Base-by-base conservation (phyloP, 192 early-diverging fungal genomes). In the Rhizophagus sp. region DNA sequence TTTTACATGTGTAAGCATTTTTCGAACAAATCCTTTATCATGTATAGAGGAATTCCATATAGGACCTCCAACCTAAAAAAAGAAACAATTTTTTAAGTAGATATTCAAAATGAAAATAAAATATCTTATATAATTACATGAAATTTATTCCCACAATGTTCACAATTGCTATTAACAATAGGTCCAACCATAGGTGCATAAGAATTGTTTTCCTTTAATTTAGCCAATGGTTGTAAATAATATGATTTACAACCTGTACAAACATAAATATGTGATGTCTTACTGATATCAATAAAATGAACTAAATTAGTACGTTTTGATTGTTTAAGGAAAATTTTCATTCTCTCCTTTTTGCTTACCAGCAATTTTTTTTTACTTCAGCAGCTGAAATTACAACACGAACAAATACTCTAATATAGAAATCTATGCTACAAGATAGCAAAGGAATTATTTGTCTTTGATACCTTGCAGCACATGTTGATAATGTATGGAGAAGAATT, bases 371-470 rank as follows among this genome's bases (percentile, higher is more conserved):
- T 82, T 99, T 99, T 50, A 92, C 90, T 81, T 92, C 77, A 27
- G 87, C 79, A 1, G 96, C 85, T 25, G 91, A 94, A 44, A 90
- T 87, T 69, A 91, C 89, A 8, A 99, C 95, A 19, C 95, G 90
- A 44, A 99, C 95, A 88, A 99, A 99, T 13, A 99, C 90, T 62
- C 98, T 90, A 30, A 99, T 89, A 83, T 99, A 99, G 81, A 97
- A 99, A 84, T 99, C 98, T 41, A 99, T 99, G 85, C 95, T 97
- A 78, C 94, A 94, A 33, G 95, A 95, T 9, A 96, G 86, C 75
- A 99, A 85, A 15, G 97, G 97, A 34, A 91, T 92, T 80, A 99
- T 97, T 68, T 90, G 89, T 17, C 95, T 90, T 73, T 86, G 90
- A 82, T 98, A 96, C 62, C 93, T 90, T 62, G 91, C 91, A 47